A percentile compares a stretch with the other conserved stretches of the same genome.
Conservation (phyloP, 805 yeast species). For the Pichia exigua region DNA sequence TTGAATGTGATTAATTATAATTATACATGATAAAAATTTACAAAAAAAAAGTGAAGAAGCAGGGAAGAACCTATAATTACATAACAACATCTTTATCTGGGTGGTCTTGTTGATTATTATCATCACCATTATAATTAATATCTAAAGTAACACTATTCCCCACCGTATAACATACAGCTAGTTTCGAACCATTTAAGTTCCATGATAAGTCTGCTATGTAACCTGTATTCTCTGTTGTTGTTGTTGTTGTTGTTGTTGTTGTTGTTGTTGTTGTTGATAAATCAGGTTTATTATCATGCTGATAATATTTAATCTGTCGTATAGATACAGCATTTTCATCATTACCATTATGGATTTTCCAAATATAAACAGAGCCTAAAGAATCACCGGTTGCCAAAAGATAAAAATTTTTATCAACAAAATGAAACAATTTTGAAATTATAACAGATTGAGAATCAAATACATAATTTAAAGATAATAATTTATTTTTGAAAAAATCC, state of each 20-base stretch:
- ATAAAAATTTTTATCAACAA: constrained; percentile 24
- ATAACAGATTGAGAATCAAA: constrained; percentile 49
- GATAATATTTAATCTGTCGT: constrained; percentile 19
- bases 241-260: too few relatives aligned
- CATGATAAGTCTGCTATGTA: constrained; percentile 21
- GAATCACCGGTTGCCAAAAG: constrained; percentile 59
- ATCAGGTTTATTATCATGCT: constrained; percentile 14
- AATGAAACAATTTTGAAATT: constrained; percentile 39
- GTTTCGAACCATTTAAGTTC: constrained; percentile 18
- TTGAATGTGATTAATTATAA: background rate
- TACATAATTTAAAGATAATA: constrained; percentile 29
- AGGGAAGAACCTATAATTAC: background rate
- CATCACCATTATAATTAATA: background rate
- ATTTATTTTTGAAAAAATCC: constrained; percentile 44
- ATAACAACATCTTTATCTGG: background rate
- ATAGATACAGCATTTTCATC: background rate
- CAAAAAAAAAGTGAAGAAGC: background rate
- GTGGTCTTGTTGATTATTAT: too few relatives aligned
- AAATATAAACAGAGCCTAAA: constrained; percentile 50
- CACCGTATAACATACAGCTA: constrained; percentile 23
- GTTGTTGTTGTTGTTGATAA: too few relatives aligned
- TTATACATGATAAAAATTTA: background rate
- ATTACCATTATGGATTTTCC: constrained; percentile 31
- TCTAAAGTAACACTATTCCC: constrained; percentile 22
- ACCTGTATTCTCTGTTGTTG: background rate